These are phyloP conservation scores for Fusarium liriodendri DNA, from an alignment of 2,329 filamentous ascomycete species.

Conservation along the genomic window DNA sequence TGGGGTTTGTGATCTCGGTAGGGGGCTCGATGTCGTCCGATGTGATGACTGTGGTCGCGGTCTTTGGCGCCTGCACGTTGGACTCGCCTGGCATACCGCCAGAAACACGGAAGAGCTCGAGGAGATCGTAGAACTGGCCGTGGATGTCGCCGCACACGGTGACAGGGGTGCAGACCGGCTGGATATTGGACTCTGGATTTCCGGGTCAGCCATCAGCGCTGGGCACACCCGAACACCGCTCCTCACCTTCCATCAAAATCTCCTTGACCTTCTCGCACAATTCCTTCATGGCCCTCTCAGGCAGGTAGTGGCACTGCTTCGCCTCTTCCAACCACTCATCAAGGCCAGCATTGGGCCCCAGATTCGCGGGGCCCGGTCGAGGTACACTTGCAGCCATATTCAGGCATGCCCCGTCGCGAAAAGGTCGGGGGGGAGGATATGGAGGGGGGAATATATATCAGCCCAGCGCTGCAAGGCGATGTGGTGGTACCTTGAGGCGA, in stretches of 20 bases:
- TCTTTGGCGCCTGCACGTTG: conserved; percentile 75
- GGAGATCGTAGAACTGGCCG: conserved; percentile 97
- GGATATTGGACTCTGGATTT: conserved; percentile 90
- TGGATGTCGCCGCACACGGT: conserved; percentile 99
- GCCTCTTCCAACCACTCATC: conserved; percentile 98
- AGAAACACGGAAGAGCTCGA: conserved; percentile 96
- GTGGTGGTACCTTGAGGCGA: conserved; percentile 38
- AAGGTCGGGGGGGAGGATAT: conserved; percentile 30
- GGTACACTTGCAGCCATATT: conserved; percentile 69
- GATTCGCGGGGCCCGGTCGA: conserved; percentile 88
- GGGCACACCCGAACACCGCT: conserved; percentile 1
- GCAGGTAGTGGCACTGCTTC: conserved; percentile 96
- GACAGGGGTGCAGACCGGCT: conserved; percentile 95
- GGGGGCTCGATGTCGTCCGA: conserved; percentile 95
- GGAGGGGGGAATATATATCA: conserved; percentile 39
- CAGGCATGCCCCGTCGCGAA: conserved; percentile 42
- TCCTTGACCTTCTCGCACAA: conserved; percentile 99
- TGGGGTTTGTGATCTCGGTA: conserved; percentile 87
- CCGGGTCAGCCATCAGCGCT: conserved; percentile 29
- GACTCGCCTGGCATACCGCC: conserved; percentile 95
- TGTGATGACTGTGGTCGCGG: conserved; percentile 79
- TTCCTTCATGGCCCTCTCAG: conserved; percentile 97
- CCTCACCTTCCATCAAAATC: conserved; percentile 93
- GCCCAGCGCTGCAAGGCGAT: conserved; percentile 39
- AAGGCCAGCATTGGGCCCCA: conserved; percentile 84